Evolutionary conservation across 768 basidiomycete genomes (phyloP).

Genomic region (Fomitopsis serialis): DNA sequence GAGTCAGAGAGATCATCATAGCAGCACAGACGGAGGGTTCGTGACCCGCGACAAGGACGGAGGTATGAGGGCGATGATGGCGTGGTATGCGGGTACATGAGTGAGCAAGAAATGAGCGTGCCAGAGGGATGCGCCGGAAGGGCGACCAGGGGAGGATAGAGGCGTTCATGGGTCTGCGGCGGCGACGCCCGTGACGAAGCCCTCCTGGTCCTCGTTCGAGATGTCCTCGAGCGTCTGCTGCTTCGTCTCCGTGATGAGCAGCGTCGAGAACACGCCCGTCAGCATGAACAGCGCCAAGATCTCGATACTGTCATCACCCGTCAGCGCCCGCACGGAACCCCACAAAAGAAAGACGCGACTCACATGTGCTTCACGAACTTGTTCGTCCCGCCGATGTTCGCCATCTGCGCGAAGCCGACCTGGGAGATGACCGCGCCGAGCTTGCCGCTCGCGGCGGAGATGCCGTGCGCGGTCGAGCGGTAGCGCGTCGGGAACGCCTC

Average conservation of each 20-base stretch:
- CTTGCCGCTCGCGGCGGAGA: conserved; percentile 41
- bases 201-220: conserved; percentile 64
- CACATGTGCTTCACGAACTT: conserved; percentile 29
- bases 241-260: conserved; percentile 80
- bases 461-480: conserved; percentile 38
- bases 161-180: neutral
- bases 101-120: neutral
- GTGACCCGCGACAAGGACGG: neutral
- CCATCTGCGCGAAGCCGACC: conserved; percentile 30
- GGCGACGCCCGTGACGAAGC: conserved; percentile 39
- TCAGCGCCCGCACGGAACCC: no score
- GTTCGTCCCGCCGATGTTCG: conserved; percentile 29
- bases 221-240: conserved; percentile 59
- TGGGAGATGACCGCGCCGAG: conserved; percentile 38
- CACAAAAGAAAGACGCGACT: no score
- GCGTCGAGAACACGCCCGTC: conserved; percentile 76
- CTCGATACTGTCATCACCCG: conserved; percentile 68
- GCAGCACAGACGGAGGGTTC: no score
- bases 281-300: conserved; percentile 86
- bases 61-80: neutral
- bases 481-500: conserved; percentile 43
- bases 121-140: neutral
- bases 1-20: no score
- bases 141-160: neutral
- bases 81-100: neutral